Percentiles rank a stretch among this genome's conserved stretches.
Conservation (phyloP, 2,329 filamentous ascomycete species). For the Fusarium subglutinans region DNA sequence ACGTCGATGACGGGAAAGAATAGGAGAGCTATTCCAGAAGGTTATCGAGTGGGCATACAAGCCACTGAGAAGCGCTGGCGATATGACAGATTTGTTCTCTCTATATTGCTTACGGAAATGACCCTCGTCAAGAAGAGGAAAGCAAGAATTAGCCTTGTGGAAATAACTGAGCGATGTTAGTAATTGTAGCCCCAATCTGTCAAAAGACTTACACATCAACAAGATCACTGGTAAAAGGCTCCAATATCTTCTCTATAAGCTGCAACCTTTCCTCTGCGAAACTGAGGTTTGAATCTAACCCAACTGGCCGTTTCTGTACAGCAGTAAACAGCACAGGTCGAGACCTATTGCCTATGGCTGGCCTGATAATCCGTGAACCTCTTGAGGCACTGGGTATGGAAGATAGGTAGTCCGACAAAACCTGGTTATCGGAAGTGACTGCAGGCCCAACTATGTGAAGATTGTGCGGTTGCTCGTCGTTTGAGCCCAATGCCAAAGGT, state of each 20-base stretch:
- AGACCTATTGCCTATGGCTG: slow-evolving; percentile 44
- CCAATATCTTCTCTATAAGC: slow-evolving; percentile 67
- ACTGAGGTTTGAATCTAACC: slow-evolving; percentile 50
- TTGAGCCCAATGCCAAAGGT: slow-evolving; percentile 44
- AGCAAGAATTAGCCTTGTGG: slow-evolving; percentile 63
- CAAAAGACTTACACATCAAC: slow-evolving; percentile 55
- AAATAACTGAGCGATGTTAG: slow-evolving; percentile 35
- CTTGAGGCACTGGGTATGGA: slow-evolving; percentile 44
- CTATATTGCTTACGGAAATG: slow-evolving; percentile 61
- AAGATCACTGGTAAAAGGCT: slow-evolving; percentile 61
- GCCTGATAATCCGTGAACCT: slow-evolving; percentile 45
- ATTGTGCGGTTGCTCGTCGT: slow-evolving; percentile 52
- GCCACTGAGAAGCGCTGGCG: slow-evolving; percentile 64
- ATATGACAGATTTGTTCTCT: slow-evolving; percentile 57
- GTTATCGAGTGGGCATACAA: slow-evolving; percentile 67
- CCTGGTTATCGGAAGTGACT: slow-evolving; percentile 67
- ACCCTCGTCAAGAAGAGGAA: slow-evolving; percentile 67
- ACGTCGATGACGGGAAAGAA: slow-evolving; percentile 55
- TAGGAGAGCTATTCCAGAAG: slow-evolving; percentile 63
- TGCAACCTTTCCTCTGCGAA: slow-evolving; percentile 59
- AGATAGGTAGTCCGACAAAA: slow-evolving; percentile 66
- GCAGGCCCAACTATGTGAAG: slow-evolving; percentile 68
- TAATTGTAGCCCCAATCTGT: not conserved
- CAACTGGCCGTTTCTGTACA: slow-evolving; percentile 57
- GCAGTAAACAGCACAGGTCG: slow-evolving; percentile 57